phyloP scores from a whole-genome alignment of 352 stramenopile genomes.

The Phytophthora aleatoria region DNA sequence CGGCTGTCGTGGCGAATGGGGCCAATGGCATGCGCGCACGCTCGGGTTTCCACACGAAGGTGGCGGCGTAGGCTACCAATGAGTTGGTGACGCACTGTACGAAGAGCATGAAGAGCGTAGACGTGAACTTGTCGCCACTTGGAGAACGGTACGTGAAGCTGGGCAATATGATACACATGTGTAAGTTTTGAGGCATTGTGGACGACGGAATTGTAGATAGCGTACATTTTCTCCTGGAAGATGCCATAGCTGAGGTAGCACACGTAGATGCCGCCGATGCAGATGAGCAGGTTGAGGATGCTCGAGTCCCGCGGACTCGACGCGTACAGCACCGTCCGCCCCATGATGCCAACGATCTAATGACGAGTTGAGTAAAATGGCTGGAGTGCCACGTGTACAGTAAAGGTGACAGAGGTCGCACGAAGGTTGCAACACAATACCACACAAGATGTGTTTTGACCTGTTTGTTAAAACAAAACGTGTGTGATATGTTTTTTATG shows the following conservation, averaged over 20 bases:
- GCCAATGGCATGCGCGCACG: slow-evolving; percentile 68
- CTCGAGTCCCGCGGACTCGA: slow-evolving; percentile 56
- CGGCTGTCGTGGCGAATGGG: slow-evolving; percentile 90
- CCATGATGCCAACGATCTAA: slow-evolving; percentile 33
- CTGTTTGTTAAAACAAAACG: too few relatives aligned
- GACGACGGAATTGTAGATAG: not conserved
- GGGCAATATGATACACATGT: not conserved
- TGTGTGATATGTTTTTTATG: too few relatives aligned
- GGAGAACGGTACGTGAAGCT: slow-evolving; percentile 89
- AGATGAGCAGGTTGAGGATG: slow-evolving; percentile 84
- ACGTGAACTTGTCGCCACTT: slow-evolving; percentile 88
- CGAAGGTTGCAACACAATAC: slow-evolving; percentile 1
- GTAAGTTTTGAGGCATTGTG: slow-evolving; percentile 8
- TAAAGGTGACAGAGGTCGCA: not conserved
- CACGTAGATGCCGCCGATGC: slow-evolving; percentile 90
- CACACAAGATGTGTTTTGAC: not conserved
- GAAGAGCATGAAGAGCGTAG: slow-evolving; percentile 93
- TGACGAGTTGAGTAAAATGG: slow-evolving; percentile 9
- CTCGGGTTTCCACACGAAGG: slow-evolving; percentile 83
- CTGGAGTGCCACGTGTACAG: slow-evolving; percentile 24
- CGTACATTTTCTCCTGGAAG: slow-evolving; percentile 94
- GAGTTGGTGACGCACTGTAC: slow-evolving; percentile 93
- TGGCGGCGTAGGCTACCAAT: slow-evolving; percentile 82
- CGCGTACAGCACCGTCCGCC: slow-evolving; percentile 52
- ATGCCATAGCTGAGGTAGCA: slow-evolving; percentile 94